A percentile compares a stretch with the other conserved stretches of the same genome.
Evolutionary conservation across 768 basidiomycete genomes (phyloP).

Genomic region (Auricularia cornea): DNA sequence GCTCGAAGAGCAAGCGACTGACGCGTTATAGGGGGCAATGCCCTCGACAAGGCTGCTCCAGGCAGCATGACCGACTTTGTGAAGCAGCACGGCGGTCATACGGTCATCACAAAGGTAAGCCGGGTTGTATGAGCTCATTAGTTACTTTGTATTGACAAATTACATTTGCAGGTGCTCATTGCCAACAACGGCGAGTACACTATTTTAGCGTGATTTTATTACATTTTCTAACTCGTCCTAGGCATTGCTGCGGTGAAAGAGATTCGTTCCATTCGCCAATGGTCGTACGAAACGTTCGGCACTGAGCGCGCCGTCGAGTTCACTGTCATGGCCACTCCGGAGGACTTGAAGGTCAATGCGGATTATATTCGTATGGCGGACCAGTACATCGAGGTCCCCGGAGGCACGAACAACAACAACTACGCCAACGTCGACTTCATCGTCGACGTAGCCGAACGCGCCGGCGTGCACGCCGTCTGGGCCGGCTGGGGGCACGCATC

Average conservation of each 20-base stretch:
- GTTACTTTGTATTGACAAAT: conserved; percentile 3
- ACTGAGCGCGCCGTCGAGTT: conserved; percentile 94
- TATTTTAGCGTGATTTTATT: neutral
- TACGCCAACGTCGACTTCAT: conserved; percentile 99
- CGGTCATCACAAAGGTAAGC: conserved; percentile 99
- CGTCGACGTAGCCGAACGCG: conserved; percentile 93
- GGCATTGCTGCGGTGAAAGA: conserved; percentile 99
- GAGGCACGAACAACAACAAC: conserved; percentile 98
- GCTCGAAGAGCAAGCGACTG: no score
- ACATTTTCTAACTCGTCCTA: conserved; percentile 26
- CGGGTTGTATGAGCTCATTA: conserved; percentile 17
- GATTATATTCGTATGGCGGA: conserved; percentile 99
- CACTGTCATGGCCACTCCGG: conserved; percentile 99
- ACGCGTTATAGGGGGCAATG: conserved; percentile 72
- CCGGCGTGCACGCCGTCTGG: conserved; percentile 98
- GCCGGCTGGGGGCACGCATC: conserved; percentile 99
- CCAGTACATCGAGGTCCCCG: conserved; percentile 96
- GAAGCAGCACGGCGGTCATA: conserved; percentile 84
- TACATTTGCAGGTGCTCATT: conserved; percentile 71
- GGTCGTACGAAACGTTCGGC: conserved; percentile 99
- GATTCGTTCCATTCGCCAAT: conserved; percentile 97
- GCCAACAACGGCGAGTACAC: conserved; percentile 80
- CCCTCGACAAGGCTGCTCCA: conserved; percentile 72
- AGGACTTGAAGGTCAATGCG: conserved; percentile 96
- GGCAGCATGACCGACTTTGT: conserved; percentile 87